Percentiles rank a stretch among this genome's conserved stretches.
These are phyloP conservation scores for Ramalina intermedia DNA, from an alignment of 495 filamentous ascomycete species.

Conservation along the genomic window DNA sequence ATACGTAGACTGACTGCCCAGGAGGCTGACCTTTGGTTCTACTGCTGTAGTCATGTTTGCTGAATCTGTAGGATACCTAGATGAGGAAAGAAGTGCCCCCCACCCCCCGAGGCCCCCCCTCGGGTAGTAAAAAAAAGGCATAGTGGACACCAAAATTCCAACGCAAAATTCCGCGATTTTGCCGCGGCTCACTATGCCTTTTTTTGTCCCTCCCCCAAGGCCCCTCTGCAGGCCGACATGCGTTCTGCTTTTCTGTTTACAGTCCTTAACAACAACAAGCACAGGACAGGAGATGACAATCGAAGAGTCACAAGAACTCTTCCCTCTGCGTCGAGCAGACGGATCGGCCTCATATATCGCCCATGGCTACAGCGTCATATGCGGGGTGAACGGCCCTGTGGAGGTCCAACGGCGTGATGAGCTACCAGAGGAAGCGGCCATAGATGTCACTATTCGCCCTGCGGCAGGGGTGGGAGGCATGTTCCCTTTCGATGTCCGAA, in stretches of 20 bases:
- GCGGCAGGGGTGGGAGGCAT: conserved; percentile 70
- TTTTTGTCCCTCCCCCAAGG: too few relatives aligned
- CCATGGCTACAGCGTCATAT: conserved; percentile 67
- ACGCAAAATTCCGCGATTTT: too few relatives aligned
- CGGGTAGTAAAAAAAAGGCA: too few relatives aligned
- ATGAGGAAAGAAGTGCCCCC: not conserved
- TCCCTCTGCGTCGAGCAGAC: conserved; percentile 57
- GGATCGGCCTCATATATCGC: conserved; percentile 74
- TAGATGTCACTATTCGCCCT: conserved; percentile 84
- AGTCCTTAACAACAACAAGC: too few relatives aligned
- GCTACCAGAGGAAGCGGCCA: conserved; percentile 71
- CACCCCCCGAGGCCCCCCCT: too few relatives aligned
- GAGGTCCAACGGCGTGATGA: conserved; percentile 80
- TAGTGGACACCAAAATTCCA: too few relatives aligned
- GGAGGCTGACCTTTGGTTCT: not conserved
- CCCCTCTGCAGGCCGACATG: too few relatives aligned
- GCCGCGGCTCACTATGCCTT: too few relatives aligned
- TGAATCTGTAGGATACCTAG: not conserved
- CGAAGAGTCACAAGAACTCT: conserved; percentile 19
- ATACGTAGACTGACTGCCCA: not conserved
- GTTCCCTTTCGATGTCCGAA: conserved; percentile 23
- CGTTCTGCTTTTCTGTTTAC: too few relatives aligned
- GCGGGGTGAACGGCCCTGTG: conserved; percentile 81
- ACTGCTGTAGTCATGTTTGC: conserved; percentile 5
- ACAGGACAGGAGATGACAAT: not conserved